Conservation (phyloP, 306 rosid genomes). For the Begonia fuchsioides region DNA sequence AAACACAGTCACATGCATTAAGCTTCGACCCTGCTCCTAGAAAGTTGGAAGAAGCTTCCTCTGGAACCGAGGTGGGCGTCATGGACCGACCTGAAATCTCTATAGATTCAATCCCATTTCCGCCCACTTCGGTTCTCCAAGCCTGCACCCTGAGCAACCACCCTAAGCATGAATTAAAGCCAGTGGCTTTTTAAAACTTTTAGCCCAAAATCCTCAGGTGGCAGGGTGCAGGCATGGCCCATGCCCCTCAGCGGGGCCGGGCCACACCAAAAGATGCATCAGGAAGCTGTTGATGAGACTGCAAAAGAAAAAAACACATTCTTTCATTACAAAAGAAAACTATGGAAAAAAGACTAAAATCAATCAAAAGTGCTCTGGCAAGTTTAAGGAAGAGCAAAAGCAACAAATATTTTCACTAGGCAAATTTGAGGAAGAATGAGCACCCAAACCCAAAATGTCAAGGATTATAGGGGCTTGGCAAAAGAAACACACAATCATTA, state of each 20-base stretch:
- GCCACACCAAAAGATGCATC: constrained; percentile 95
- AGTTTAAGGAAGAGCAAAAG: too few species aligned
- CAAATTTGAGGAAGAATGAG: too few species aligned
- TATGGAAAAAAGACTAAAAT: too few species aligned
- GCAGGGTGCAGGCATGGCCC: constrained; percentile 93
- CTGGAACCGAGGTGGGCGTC: constrained; percentile 49
- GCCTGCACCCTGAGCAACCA: constrained; percentile 86
- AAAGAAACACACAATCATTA: neutral
- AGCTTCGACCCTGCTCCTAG: constrained; percentile 26
- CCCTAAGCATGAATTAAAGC: constrained; percentile 14
- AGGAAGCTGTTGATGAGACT: constrained; percentile 90
- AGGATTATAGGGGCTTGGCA: too few species aligned
- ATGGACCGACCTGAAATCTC: constrained; percentile 5
- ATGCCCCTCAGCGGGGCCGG: constrained; percentile 99
- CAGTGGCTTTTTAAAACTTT: constrained; percentile 18
- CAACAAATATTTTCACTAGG: too few species aligned
- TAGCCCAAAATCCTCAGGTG: constrained; percentile 22
- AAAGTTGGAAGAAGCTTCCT: constrained; percentile 40
- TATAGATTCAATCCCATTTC: constrained; percentile 20
- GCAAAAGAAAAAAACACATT: constrained; percentile 9
- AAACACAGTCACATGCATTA: constrained; percentile 5
- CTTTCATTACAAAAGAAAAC: neutral
- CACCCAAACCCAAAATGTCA: too few species aligned
- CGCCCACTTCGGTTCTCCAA: constrained; percentile 57
- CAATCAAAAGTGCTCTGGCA: too few species aligned